A percentile compares a stretch with the other conserved stretches of the same genome.
These are phyloP conservation scores for Daldinia sp. DNA, from an alignment of 2,329 filamentous ascomycete genomes.

Conservation along the genomic window DNA sequence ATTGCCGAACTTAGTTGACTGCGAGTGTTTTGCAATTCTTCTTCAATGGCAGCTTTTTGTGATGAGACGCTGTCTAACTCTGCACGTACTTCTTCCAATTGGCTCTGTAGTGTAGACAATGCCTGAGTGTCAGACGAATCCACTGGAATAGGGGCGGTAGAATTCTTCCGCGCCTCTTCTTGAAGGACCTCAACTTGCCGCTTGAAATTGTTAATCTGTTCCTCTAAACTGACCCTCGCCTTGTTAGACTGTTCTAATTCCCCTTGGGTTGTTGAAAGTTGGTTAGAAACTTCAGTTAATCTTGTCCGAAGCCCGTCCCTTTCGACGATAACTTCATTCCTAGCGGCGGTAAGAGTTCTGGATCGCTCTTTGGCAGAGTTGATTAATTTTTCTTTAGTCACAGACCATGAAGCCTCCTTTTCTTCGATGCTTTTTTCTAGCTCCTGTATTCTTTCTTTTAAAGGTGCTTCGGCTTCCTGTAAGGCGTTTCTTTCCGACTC, in stretches of 20 bases:
- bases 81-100: constrained; percentile 59
- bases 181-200: constrained; percentile 45
- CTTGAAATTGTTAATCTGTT: constrained; percentile 55
- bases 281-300: constrained; percentile 55
- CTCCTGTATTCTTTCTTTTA: constrained; percentile 63
- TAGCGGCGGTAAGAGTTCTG: constrained; percentile 57
- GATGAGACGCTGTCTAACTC: constrained; percentile 71
- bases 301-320: constrained; percentile 61
- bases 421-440: constrained; percentile 61
- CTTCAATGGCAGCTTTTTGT: constrained; percentile 74
- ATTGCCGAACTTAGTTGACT: constrained; percentile 69
- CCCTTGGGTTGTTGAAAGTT: constrained; percentile 51
- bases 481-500: constrained; percentile 70
- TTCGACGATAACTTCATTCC: constrained; percentile 55
- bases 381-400: constrained; percentile 61
- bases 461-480: constrained; percentile 57
- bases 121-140: constrained; percentile 57
- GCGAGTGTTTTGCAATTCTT: constrained; percentile 64
- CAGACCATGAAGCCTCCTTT: constrained; percentile 63
- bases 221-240: constrained; percentile 49
- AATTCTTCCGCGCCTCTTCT: constrained; percentile 47
- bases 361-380: constrained; percentile 71
- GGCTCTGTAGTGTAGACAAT: constrained; percentile 56
- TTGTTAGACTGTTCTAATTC: constrained; percentile 64
- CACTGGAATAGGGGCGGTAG: constrained; percentile 47